These are phyloP conservation scores for Trichoderma asperelloides DNA, from an alignment of 495 filamentous ascomycete species.

Conservation along the genomic window DNA sequence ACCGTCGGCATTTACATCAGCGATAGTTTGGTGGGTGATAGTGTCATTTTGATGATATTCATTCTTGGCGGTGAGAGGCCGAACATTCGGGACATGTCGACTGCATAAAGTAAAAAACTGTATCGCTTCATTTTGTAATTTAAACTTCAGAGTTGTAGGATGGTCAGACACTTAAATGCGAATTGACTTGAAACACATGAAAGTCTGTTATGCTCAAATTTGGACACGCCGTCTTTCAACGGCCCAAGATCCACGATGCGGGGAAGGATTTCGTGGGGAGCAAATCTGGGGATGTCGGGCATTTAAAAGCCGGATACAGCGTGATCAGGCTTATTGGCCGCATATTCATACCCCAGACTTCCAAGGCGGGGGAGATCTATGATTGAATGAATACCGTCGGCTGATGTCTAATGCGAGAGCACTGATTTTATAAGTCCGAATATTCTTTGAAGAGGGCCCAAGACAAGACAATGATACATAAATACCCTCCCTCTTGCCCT, in stretches of 20 bases:
- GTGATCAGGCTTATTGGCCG: neutral
- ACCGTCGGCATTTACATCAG: neutral
- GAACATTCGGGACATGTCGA: too few relatives aligned
- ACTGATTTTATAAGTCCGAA: neutral
- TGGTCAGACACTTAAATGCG: too few relatives aligned
- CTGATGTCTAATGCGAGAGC: neutral
- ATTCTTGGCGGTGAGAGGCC: too few relatives aligned
- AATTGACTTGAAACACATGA: too few relatives aligned
- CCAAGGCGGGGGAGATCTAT: neutral
- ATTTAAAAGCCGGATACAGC: neutral
- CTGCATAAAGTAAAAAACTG: too few relatives aligned
- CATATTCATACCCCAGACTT: neutral
- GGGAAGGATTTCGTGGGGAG: neutral
- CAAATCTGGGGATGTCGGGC: slow-evolving; percentile 2
- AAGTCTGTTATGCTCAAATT: neutral
- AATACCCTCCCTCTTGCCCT: neutral
- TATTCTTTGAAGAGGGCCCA: neutral
- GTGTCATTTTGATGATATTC: too few relatives aligned
- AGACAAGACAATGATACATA: neutral
- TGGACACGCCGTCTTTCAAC: neutral
- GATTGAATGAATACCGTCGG: neutral
- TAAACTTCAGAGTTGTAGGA: too few relatives aligned
- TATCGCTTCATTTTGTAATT: too few relatives aligned
- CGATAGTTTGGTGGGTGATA: too few relatives aligned
- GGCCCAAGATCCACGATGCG: neutral